A percentile compares a stretch with the other conserved stretches of the same genome.
These are phyloP conservation scores for Ophiostoma sp. DNA, from an alignment of 2,329 filamentous ascomycete species.

Conservation along the genomic window DNA sequence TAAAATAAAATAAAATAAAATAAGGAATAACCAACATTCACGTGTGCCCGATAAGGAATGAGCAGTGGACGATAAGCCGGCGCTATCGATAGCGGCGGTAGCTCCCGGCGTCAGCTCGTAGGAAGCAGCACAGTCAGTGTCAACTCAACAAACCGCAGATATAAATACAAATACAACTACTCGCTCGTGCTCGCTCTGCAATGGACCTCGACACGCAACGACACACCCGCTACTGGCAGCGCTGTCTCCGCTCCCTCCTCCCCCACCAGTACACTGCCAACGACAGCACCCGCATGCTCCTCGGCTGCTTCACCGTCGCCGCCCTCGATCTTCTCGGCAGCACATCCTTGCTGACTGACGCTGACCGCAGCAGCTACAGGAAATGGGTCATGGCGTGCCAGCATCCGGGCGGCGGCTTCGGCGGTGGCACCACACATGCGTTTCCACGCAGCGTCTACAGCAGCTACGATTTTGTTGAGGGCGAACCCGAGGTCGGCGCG, in stretches of 20 bases:
- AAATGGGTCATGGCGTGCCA: slow-evolving; percentile 84
- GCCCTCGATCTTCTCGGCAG: slow-evolving; percentile 73
- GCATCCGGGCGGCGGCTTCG: slow-evolving; percentile 80
- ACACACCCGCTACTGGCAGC: slow-evolving; percentile 88
- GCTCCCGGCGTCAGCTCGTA: slow-evolving; percentile 5
- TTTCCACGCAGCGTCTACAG: slow-evolving; percentile 35
- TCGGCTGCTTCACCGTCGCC: slow-evolving; percentile 84
- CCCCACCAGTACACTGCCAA: slow-evolving; percentile 79
- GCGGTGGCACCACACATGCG: slow-evolving; percentile 69
- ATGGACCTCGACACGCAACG: slow-evolving; percentile 51
- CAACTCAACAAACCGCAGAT: background rate
- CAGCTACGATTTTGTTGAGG: slow-evolving; percentile 33
- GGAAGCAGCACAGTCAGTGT: background rate
- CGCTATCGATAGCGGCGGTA: slow-evolving; percentile 9
- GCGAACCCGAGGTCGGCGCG: slow-evolving; percentile 42
- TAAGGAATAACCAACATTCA: background rate
- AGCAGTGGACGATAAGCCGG: background rate
- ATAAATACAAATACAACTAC: background rate
- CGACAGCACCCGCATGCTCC: slow-evolving; percentile 84
- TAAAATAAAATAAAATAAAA: background rate
- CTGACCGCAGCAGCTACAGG: slow-evolving; percentile 45
- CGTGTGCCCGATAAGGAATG: background rate
- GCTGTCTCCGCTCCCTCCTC: slow-evolving; percentile 75
- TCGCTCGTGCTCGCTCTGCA: background rate
- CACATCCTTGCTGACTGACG: slow-evolving; percentile 36